Base-by-base conservation (phyloP, 1,284 basidiomycete species). In the Marasmius fiardii region DNA sequence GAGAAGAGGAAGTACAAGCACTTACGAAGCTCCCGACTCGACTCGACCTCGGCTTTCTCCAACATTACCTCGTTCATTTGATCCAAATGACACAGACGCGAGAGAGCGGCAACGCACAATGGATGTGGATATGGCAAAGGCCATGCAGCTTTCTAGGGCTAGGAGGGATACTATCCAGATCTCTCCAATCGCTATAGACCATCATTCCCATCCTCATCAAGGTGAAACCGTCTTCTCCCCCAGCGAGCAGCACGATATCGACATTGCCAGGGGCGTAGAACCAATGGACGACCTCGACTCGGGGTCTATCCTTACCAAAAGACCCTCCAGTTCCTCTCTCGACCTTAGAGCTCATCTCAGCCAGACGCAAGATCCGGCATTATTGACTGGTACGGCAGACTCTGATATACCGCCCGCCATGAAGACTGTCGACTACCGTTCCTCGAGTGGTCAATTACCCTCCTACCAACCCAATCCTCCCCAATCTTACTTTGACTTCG, bases 81-180 rank as follows among this genome's bases (percentile, higher is more conserved):
- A 90, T 66, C 79, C 77, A 14, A 77, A 85, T 70, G 86, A 90
- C 65, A 84, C 86, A 0, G 81, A 88, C 54, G 82, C 79, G 21
- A 76, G 82, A 51, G 90, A 93, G 66, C 81, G 90, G 16, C 90
- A 93, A 71, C 79, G 88, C n/a, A 82, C 87, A 1, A 87, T 93
- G 83, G 90, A 92, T 61, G 90, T 86, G 0, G 90, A 92, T 64
- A 90, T 92, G 81, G 90, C 91, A 47, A 80, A 90, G 66, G 57
- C 57, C 21, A 61, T 61, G 60, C 89, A 92, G 53, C 81, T 93
- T 45, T 90, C 88, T 28, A 78, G 83, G 34, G 89, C 88, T 0
- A 79, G 90, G 24, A 78, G 86, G 60, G 83, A 84, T 53, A 88
- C 88, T 2, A 64, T 84, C n/a, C 70, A 74, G 20, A 58, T 64